Evolutionary conservation across 2,329 filamentous ascomycete genomes (phyloP).

Genomic region (Venturia asperata): DNA sequence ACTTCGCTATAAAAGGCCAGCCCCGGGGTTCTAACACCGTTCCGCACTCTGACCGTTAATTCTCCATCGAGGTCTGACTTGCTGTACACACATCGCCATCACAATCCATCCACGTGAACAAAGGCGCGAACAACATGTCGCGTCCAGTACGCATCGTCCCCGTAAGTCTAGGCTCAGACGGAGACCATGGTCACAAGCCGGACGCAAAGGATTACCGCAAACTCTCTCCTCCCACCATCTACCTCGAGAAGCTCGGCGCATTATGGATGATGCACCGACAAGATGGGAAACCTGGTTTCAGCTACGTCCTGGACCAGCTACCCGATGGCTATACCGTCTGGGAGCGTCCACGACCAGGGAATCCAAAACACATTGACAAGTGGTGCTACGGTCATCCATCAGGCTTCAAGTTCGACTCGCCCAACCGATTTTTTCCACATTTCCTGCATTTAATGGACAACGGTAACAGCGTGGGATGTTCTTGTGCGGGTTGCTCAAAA

Average conservation of each 20-base stretch:
- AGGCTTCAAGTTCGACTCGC: slow-evolving; percentile 46
- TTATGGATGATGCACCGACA: slow-evolving; percentile 42
- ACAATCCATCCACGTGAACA: neutral
- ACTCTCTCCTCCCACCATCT: slow-evolving; percentile 37
- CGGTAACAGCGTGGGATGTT: slow-evolving; percentile 37
- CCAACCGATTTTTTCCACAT: slow-evolving; percentile 49
- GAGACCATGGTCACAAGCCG: slow-evolving; percentile 34
- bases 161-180: slow-evolving; percentile 28
- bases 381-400: slow-evolving; percentile 53
- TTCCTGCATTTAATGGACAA: slow-evolving; percentile 47
- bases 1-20: neutral
- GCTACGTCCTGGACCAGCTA: slow-evolving; percentile 46
- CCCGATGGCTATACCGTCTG: slow-evolving; percentile 50
- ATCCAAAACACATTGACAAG: slow-evolving; percentile 41
- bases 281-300: slow-evolving; percentile 33
- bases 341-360: slow-evolving; percentile 40
- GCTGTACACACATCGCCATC: neutral
- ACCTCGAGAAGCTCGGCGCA: slow-evolving; percentile 42
- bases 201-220: slow-evolving; percentile 29
- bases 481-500: slow-evolving; percentile 42
- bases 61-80: neutral
- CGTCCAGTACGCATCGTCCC: neutral
- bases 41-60: neutral
- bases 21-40: neutral
- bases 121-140: neutral